phyloP scores from a whole-genome alignment of 208 protist genomes.

The Leishmania martiniquensis region DNA sequence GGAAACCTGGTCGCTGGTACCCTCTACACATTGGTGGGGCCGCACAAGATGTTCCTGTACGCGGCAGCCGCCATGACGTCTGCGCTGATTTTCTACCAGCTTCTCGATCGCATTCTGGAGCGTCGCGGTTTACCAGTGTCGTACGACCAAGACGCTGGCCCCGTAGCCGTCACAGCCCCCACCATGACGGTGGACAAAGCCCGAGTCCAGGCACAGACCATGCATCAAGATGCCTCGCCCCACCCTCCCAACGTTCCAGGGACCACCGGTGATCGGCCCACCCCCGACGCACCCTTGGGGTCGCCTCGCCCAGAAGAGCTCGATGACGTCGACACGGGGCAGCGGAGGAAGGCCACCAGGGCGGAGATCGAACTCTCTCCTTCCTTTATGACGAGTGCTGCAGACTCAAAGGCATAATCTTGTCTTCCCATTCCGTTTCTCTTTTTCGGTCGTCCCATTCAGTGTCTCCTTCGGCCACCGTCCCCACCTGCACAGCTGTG shows the following conservation, averaged over 20 bases:
- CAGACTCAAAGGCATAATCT: neutral
- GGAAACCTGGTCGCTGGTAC: constrained; percentile 59
- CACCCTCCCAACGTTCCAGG: neutral
- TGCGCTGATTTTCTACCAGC: constrained; percentile 35
- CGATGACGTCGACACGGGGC: neutral
- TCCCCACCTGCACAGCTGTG: too few species aligned
- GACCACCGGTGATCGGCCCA: neutral
- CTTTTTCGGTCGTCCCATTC: too few species aligned
- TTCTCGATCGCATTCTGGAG: constrained; percentile 41
- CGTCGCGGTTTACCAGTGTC: constrained; percentile 20
- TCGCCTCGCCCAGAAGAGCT: neutral
- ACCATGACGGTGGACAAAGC: neutral
- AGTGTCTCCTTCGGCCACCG: too few species aligned
- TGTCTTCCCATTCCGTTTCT: too few species aligned
- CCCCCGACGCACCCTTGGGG: too few species aligned
- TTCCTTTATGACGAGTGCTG: neutral
- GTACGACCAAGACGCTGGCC: constrained; percentile 11
- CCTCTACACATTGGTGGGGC: constrained; percentile 52
- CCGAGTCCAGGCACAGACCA: too few species aligned
- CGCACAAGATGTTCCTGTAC: constrained; percentile 52
- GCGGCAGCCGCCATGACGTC: constrained; percentile 35
- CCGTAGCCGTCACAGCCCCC: neutral
- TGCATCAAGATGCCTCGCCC: neutral
- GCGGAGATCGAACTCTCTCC: neutral
- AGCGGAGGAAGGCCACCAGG: neutral